Conservation (phyloP, 169 alveolate genomes). For the Eimeria acervulina region DNA sequence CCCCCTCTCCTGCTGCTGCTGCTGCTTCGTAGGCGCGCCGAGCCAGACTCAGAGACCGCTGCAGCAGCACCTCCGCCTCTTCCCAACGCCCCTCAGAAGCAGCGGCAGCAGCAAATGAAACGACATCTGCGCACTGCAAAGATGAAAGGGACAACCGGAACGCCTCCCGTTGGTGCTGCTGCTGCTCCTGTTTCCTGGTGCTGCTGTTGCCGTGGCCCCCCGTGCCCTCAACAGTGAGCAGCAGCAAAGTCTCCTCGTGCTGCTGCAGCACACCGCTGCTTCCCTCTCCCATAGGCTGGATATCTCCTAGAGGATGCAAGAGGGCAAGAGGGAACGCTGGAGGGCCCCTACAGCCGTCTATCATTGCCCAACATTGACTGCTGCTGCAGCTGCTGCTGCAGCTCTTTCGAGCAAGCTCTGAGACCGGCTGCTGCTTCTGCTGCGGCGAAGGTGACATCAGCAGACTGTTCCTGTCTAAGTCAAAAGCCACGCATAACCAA, state of each 20-base stretch:
- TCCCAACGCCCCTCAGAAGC: constrained; percentile 55
- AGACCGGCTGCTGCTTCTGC: not conserved
- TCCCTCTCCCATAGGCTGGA: not conserved
- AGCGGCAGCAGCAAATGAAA: constrained; percentile 58
- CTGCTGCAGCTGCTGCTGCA: constrained; percentile 48
- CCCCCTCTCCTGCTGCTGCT: constrained; percentile 47
- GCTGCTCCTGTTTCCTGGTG: not conserved
- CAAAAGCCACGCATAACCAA: constrained; percentile 22
- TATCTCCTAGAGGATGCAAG: constrained; percentile 3
- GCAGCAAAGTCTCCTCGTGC: constrained; percentile 51
- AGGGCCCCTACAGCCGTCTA: constrained; percentile 8
- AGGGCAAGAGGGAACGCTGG: constrained; percentile 36
- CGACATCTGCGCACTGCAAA: constrained; percentile 46
- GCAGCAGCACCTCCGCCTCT: constrained; percentile 62
- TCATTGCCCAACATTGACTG: constrained; percentile 29
- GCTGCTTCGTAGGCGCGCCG: constrained; percentile 51
- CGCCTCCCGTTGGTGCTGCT: constrained; percentile 41
- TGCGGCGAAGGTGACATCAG: constrained; percentile 39
- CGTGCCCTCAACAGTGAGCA: not conserved
- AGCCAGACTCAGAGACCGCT: constrained; percentile 21
- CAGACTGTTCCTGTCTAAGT: constrained; percentile 40
- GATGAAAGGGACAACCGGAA: constrained; percentile 30
- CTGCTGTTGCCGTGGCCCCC: constrained; percentile 39
- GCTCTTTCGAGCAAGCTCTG: not conserved
- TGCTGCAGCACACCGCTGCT: not conserved